phyloP scores from a whole-genome alignment of 2,329 filamentous ascomycete genomes.

The Xylariaceae sp. region DNA sequence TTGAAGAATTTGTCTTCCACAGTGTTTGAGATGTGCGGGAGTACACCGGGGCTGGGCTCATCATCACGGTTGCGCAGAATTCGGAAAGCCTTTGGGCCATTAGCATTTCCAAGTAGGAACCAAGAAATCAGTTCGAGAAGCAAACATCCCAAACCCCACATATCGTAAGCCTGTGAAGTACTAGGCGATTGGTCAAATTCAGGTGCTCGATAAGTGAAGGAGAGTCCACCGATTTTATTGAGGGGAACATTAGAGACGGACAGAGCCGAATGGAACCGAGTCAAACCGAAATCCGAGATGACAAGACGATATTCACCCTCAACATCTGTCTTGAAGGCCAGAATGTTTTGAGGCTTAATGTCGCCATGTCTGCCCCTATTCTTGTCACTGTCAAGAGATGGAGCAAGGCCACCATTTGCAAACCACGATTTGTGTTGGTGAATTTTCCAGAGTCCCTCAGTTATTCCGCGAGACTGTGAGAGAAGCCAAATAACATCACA shows the following conservation, averaged over 20 bases:
- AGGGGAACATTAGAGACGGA: slow-evolving; percentile 6
- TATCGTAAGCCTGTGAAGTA: slow-evolving; percentile 11
- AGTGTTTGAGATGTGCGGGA: no score
- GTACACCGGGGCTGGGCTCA: not conserved
- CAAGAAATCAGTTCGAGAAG: slow-evolving; percentile 15
- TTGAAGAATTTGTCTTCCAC: slow-evolving; percentile 18
- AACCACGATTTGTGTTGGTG: slow-evolving; percentile 8
- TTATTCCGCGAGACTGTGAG: slow-evolving; percentile 11
- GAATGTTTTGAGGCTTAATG: slow-evolving; percentile 11
- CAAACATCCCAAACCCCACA: slow-evolving; percentile 15
- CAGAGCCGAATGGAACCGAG: slow-evolving; percentile 8
- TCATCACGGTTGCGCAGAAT: slow-evolving; percentile 2
- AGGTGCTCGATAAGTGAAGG: slow-evolving; percentile 10
- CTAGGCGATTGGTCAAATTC: slow-evolving; percentile 5
- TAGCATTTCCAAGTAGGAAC: slow-evolving; percentile 6
- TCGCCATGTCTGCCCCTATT: slow-evolving; percentile 12
- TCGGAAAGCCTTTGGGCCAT: not conserved
- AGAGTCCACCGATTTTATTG: slow-evolving; percentile 1
- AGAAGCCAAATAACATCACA: slow-evolving; percentile 9
- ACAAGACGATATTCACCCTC: slow-evolving; percentile 3
- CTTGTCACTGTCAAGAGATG: not conserved
- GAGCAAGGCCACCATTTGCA: not conserved
- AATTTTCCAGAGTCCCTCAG: slow-evolving; percentile 12
- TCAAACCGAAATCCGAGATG: slow-evolving; percentile 14
- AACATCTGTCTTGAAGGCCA: slow-evolving; percentile 3